Conservation (phyloP, 75 land plant species). For the Picea sitchensis region DNA sequence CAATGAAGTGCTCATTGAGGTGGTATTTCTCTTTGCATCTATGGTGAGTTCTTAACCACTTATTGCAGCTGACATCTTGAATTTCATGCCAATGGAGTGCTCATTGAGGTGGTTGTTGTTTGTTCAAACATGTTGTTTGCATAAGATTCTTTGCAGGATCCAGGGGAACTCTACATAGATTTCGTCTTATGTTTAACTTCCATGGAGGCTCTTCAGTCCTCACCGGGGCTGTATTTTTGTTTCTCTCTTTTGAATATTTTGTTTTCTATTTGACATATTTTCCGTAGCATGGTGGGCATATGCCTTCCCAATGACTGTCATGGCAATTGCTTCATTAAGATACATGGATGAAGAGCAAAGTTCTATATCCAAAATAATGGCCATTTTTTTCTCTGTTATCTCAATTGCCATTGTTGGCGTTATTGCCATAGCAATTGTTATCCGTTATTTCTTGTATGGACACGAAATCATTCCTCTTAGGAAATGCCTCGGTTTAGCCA, state of each 20-base stretch:
- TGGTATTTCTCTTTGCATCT: slow-evolving; percentile 53
- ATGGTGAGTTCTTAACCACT: slow-evolving; percentile 33
- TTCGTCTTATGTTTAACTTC: too few relatives aligned
- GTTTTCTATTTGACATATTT: slow-evolving; percentile 15
- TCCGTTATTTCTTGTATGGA: too few relatives aligned
- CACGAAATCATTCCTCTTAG: too few relatives aligned
- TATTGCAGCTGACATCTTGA: neutral
- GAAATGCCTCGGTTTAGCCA: too few relatives aligned
- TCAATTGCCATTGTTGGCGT: too few relatives aligned
- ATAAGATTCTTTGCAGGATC: slow-evolving; percentile 33
- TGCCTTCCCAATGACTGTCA: slow-evolving; percentile 33
- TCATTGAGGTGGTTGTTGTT: neutral
- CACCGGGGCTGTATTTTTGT: neutral
- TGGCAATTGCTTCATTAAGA: slow-evolving; percentile 17
- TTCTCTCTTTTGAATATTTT: neutral
- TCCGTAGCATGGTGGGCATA: slow-evolving; percentile 45
- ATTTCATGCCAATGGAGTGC: neutral
- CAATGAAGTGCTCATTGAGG: neutral
- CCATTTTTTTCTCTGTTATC: too few relatives aligned
- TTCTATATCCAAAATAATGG: neutral
- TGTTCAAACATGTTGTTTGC: slow-evolving; percentile 15
- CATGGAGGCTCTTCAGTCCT: too few relatives aligned
- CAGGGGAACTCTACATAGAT: neutral
- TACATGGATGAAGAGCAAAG: slow-evolving; percentile 12
- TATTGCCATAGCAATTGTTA: too few relatives aligned